Base-by-base conservation (phyloP, 257 asterid genomes). In the Nemophila menziesii region DNA sequence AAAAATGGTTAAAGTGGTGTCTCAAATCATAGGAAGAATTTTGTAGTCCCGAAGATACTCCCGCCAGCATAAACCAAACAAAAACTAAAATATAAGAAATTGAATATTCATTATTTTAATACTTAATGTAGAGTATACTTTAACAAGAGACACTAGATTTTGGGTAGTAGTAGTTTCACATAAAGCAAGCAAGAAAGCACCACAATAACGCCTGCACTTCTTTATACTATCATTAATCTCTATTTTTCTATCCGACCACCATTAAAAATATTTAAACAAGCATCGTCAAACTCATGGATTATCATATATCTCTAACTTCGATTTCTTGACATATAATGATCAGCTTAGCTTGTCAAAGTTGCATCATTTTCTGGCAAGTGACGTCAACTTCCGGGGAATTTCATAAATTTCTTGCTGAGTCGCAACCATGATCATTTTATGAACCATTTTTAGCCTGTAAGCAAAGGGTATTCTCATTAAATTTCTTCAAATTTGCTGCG, bases 171-270 rank as follows among this genome's bases (percentile, higher is more conserved):
- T 29, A 29, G 36, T 2, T 29, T 29, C 3, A 26, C 33, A 26
- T 7, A 29, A 29, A 29, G 36, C 36, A 29, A 7, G 36, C 2
- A 15, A 40, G 43, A 20, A 45, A 21, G 43, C 37, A 41, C 50
- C 49, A 46, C 37, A 29, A 38, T 16, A 48, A 56, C 66, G 55
- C 46, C 58, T 56, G 54, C 51, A 16, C 41, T 6, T 16, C 21
- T 33, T 56, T 54, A 55, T 52, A 68, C 50, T 43, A 47, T 33
- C 22, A 46, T 39, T 46, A 24, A 46, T 39, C 13, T 44, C 65
- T 60, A 54, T 70, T 73, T 68, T 61, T 59, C 72, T 67, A 69
- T 62, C 72, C 68, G 67, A 71, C 17, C 51, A 26, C 57, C 39
- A 33, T 64, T 15, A 62, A 43, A 52, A 59, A 54, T 54, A 68